Percentiles rank a stretch among this genome's conserved stretches.
Evolutionary conservation across 768 basidiomycete genomes (phyloP).

Genomic region (Trichaptum fuscoviolaceum): DNA sequence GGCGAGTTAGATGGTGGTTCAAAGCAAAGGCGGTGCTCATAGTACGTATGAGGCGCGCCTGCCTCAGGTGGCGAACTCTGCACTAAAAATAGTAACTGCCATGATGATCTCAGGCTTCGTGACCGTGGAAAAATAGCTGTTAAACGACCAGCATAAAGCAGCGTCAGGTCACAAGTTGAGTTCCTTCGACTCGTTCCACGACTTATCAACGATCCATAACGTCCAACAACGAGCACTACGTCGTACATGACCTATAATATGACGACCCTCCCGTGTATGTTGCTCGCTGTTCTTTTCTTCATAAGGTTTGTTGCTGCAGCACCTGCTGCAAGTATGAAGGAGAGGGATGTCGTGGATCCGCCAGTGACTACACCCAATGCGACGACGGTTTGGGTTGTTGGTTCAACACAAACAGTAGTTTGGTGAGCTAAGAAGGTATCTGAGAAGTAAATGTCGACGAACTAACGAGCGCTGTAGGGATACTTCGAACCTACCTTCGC

Average conservation of each 20-base stretch:
- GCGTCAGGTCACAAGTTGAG: background rate
- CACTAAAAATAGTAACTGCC: no score
- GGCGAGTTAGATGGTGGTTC: background rate
- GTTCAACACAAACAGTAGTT: conserved; percentile 34
- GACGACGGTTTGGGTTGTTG: conserved; percentile 36
- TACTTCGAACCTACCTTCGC: conserved; percentile 31
- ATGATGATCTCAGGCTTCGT: no score
- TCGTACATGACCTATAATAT: background rate
- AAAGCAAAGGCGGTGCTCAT: background rate
- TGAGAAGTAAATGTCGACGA: background rate
- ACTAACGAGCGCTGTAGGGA: conserved; percentile 27
- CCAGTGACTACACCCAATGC: conserved; percentile 32
- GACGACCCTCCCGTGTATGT: background rate
- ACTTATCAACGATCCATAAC: background rate
- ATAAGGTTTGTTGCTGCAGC: background rate
- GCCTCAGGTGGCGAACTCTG: no score
- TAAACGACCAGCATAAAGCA: conserved; percentile 1
- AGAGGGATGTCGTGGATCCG: conserved; percentile 42
- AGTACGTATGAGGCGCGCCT: background rate
- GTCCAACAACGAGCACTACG: background rate
- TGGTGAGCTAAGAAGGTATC: conserved; percentile 33
- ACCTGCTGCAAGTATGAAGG: background rate
- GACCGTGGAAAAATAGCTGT: background rate
- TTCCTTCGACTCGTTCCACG: background rate
- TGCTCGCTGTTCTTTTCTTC: background rate